Conservation (phyloP, 2,329 filamentous ascomycete genomes). For the Hymenoscyphus salicellus region DNA sequence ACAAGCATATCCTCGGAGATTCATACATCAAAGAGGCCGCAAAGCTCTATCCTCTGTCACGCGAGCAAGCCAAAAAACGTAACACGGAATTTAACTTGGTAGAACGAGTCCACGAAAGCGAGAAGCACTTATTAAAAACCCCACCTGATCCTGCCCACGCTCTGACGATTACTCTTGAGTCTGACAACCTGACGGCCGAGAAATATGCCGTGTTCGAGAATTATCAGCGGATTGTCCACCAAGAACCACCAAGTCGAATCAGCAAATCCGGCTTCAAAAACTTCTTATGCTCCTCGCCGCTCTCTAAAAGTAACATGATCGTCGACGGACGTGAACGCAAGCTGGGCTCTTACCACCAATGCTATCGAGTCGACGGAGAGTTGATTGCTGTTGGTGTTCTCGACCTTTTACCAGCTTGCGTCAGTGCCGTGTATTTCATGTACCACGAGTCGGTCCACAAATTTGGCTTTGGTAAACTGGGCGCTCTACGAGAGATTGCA, state of each 20-base stretch:
- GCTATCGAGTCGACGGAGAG: conserved; percentile 73
- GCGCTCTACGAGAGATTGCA: conserved; percentile 69
- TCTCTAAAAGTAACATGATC: conserved; percentile 46
- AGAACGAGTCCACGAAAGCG: conserved; percentile 67
- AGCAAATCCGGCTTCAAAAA: conserved; percentile 60
- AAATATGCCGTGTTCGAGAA: conserved; percentile 71
- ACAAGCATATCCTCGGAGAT: conserved; percentile 66
- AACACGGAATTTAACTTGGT: conserved; percentile 66
- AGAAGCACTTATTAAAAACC: conserved; percentile 44
- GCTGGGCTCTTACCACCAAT: conserved; percentile 77
- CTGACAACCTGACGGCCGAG: conserved; percentile 68
- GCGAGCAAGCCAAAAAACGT: conserved; percentile 60
- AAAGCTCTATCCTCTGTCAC: conserved; percentile 63
- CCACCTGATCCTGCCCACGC: conserved; percentile 64
- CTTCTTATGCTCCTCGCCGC: conserved; percentile 71
- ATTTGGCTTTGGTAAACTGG: conserved; percentile 71
- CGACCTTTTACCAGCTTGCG: conserved; percentile 71
- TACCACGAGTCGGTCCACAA: conserved; percentile 73
- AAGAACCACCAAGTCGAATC: conserved; percentile 60
- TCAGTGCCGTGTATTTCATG: conserved; percentile 80
- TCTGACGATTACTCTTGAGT: conserved; percentile 68
- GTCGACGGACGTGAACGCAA: conserved; percentile 51
- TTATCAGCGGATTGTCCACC: conserved; percentile 72
- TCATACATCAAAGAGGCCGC: conserved; percentile 63
- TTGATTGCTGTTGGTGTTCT: conserved; percentile 74